Conservation (phyloP, 2,329 filamentous ascomycete species). For the Calonectria pteridis region DNA sequence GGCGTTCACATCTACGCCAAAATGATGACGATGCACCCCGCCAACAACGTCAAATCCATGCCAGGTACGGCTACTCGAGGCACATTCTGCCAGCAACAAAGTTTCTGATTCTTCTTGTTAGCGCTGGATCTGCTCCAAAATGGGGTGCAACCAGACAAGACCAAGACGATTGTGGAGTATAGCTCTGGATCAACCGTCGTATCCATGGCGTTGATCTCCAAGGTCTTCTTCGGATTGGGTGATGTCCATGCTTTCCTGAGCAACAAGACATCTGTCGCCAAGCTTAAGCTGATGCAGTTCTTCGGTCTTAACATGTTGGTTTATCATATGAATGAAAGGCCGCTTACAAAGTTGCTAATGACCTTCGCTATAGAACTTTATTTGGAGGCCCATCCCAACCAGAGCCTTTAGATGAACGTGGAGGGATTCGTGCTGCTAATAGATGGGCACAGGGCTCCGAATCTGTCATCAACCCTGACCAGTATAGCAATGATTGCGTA, state of each 20-base stretch:
- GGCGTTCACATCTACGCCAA: slow-evolving; percentile 74
- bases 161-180: slow-evolving; percentile 68
- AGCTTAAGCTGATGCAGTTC: neutral
- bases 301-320: neutral
- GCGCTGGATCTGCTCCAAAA: neutral
- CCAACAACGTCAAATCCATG: slow-evolving; percentile 74
- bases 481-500: neutral
- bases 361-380: neutral
- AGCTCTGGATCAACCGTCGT: slow-evolving; percentile 74
- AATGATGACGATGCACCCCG: slow-evolving; percentile 74
- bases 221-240: slow-evolving; percentile 62
- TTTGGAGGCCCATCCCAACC: neutral
- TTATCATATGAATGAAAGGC: too few species aligned
- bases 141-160: slow-evolving; percentile 45
- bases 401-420: neutral
- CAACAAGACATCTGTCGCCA: neutral
- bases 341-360: neutral
- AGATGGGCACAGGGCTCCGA: neutral
- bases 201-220: slow-evolving; percentile 68
- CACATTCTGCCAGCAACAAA: slow-evolving; percentile 23
- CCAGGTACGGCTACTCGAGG: slow-evolving; percentile 63
- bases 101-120: neutral
- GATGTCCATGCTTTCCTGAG: slow-evolving; percentile 50
- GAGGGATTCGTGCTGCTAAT: neutral
- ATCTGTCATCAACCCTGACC: neutral